Conservation (phyloP, 2,329 filamentous ascomycete species). For the Pezicula carpinea region DNA sequence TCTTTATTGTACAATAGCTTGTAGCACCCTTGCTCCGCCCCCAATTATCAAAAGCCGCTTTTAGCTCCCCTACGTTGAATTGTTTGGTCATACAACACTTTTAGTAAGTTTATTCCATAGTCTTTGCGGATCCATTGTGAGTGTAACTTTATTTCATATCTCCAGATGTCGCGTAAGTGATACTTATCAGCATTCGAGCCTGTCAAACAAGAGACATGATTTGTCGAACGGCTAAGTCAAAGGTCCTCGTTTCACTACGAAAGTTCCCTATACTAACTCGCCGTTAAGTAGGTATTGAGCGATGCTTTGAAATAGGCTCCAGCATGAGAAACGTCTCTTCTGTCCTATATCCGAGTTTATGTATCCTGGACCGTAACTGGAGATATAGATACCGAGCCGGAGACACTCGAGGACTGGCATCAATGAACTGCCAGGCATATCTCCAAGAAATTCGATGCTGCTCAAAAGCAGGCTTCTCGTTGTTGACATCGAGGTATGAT, state of each 20-base stretch:
- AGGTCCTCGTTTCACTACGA: background rate
- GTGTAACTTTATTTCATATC: too few relatives aligned
- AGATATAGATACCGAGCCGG: background rate
- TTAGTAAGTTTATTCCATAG: too few relatives aligned
- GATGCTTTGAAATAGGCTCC: background rate
- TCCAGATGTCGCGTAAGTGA: too few relatives aligned
- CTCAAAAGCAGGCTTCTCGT: background rate
- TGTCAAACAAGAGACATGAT: background rate
- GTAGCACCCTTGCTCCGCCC: too few relatives aligned
- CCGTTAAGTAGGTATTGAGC: background rate
- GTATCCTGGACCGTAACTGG: background rate
- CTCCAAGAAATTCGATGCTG: background rate
- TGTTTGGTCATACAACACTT: too few relatives aligned
- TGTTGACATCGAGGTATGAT: background rate
- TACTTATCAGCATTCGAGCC: too few relatives aligned
- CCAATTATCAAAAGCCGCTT: too few relatives aligned
- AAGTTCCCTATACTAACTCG: background rate
- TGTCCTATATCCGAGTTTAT: background rate
- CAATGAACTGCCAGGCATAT: background rate
- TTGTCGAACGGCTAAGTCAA: background rate
- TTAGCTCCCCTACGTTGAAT: too few relatives aligned
- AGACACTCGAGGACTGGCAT: background rate
- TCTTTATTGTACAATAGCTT: too few relatives aligned
- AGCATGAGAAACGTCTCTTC: constrained; percentile 1
- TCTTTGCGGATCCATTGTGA: too few relatives aligned